Conservation (phyloP, 805 yeast genomes). For the Brettanomyces sp. region DNA sequence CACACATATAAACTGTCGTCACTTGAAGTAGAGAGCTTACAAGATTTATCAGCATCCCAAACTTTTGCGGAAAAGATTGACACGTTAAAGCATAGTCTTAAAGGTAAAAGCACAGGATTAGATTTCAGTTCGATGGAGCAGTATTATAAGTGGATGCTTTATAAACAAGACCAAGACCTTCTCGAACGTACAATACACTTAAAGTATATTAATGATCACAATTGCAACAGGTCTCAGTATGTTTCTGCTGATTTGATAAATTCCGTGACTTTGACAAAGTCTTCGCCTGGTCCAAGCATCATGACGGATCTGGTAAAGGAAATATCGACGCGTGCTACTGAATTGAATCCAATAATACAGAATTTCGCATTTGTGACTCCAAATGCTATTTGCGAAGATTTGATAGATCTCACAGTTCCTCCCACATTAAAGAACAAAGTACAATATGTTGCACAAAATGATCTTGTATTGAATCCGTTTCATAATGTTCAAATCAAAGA, state of each 20-base stretch:
- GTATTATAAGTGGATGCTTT: constrained; percentile 50
- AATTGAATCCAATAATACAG: constrained; percentile 46
- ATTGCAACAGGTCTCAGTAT: constrained; percentile 58
- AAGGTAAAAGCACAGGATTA: constrained; percentile 22
- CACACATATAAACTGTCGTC: constrained; percentile 35
- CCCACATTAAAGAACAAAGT: constrained; percentile 23
- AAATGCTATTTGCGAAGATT: constrained; percentile 66
- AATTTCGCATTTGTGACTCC: constrained; percentile 87
- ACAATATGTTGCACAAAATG: constrained; percentile 19
- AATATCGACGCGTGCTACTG: constrained; percentile 28
- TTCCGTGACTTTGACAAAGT: constrained; percentile 25
- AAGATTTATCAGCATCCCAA: constrained; percentile 36
- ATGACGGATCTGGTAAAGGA: constrained; percentile 31
- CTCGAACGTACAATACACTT: constrained; percentile 47
- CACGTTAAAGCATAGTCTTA: constrained; percentile 27
- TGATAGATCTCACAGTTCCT: constrained; percentile 45
- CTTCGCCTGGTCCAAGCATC: constrained; percentile 10
- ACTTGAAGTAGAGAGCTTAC: constrained; percentile 35
- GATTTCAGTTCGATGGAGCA: constrained; percentile 35
- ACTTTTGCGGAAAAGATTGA: constrained; percentile 35
- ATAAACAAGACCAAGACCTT: constrained; percentile 40
- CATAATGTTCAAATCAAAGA: constrained; percentile 79
- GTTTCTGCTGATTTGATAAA: constrained; percentile 54
- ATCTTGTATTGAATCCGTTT: constrained; percentile 39
- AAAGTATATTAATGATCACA: constrained; percentile 52